phyloP scores from a whole-genome alignment of 768 basidiomycete species.

The Mycena belliarum region DNA sequence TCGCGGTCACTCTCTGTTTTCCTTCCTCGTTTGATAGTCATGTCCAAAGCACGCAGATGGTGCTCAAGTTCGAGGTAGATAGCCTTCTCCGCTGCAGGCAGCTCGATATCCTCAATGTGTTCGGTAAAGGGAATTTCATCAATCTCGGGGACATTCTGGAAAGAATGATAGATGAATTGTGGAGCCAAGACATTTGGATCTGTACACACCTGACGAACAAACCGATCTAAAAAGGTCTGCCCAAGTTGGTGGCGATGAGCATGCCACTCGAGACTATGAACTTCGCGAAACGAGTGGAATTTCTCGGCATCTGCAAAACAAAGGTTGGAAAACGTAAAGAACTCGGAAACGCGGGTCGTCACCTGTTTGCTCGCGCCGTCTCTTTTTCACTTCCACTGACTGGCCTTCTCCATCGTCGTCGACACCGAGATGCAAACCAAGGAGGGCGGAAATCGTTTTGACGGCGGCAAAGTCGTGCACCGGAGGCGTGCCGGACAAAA shows the following conservation, averaged over 20 bases:
- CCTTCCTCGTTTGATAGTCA: constrained; percentile 67
- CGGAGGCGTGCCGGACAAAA: constrained; percentile 95
- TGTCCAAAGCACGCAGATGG: constrained; percentile 86
- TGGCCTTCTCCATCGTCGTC: constrained; percentile 85
- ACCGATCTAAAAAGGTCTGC: constrained; percentile 78
- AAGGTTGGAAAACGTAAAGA: constrained; percentile 20
- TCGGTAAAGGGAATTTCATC: constrained; percentile 87
- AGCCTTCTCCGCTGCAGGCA: constrained; percentile 91
- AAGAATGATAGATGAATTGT: constrained; percentile 2
- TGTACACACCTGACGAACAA: constrained; percentile 75
- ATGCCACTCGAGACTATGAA: constrained; percentile 91
- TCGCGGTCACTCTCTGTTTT: constrained; percentile 85
- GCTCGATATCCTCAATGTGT: constrained; percentile 61
- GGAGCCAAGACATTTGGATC: not conserved
- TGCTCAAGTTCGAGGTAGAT: constrained; percentile 96
- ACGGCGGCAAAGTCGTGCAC: constrained; percentile 88
- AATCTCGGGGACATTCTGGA: constrained; percentile 91
- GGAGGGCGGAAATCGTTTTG: constrained; percentile 87
- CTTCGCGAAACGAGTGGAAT: constrained; percentile 96
- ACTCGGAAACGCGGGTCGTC: constrained; percentile 22
- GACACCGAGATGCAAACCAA: constrained; percentile 88
- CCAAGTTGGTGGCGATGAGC: constrained; percentile 81
- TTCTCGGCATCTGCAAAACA: constrained; percentile 70
- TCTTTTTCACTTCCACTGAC: constrained; percentile 75
- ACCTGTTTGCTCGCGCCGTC: constrained; percentile 85